Evolutionary conservation across 163 green algal species (phyloP).

Genomic region (Chloroidium sp.): DNA sequence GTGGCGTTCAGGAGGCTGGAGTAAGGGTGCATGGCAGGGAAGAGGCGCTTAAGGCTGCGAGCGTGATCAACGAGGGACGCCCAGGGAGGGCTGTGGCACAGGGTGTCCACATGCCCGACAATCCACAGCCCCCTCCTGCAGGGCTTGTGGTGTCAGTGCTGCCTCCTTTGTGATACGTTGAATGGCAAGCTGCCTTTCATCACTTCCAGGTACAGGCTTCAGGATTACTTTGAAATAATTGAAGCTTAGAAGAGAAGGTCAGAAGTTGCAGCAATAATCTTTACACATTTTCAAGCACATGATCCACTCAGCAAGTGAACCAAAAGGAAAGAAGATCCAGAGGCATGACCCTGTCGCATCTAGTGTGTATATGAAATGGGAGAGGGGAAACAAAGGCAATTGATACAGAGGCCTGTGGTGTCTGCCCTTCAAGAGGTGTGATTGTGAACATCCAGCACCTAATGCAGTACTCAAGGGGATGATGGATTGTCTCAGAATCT

Average conservation of each 20-base stretch:
- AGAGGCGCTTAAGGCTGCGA: background rate
- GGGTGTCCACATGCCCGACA: constrained; percentile 15
- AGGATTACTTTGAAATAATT: background rate
- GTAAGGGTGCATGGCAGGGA: constrained; percentile 1
- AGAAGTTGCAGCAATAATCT: too few relatives aligned
- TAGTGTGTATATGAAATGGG: too few relatives aligned
- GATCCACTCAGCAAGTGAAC: too few relatives aligned
- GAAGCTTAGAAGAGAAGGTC: background rate
- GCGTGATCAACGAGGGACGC: constrained; percentile 7
- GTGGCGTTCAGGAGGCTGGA: background rate
- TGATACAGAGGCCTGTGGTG: background rate
- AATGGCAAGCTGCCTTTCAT: too few relatives aligned
- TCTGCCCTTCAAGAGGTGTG: background rate
- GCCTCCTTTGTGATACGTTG: too few relatives aligned
- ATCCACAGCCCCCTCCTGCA: constrained; percentile 22
- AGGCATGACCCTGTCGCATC: too few relatives aligned
- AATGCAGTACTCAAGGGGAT: background rate
- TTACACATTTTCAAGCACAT: too few relatives aligned
- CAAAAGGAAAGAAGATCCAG: too few relatives aligned
- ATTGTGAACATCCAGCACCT: background rate
- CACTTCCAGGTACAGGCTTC: background rate
- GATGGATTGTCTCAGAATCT: background rate
- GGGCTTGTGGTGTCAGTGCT: background rate
- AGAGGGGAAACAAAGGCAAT: too few relatives aligned
- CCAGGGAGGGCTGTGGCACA: constrained; percentile 15